Percentiles rank a stretch among this genome's conserved stretches.
phyloP scores from a whole-genome alignment of 2,329 filamentous ascomycete species.

The Cryphonectria naterciae region DNA sequence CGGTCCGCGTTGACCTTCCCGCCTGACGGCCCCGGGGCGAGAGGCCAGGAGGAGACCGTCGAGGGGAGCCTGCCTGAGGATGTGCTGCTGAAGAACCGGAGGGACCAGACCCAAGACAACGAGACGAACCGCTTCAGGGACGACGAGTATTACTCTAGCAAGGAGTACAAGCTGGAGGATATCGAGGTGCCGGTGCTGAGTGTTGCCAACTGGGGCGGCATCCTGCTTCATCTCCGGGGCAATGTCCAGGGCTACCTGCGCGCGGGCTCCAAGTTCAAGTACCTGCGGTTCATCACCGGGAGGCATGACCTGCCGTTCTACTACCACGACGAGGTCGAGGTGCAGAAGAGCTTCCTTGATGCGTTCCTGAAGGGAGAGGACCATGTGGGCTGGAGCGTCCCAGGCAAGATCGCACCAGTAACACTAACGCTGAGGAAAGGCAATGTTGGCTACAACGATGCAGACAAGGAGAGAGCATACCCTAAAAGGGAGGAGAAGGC shows the following conservation, averaged over 20 bases:
- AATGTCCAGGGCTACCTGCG: constrained; percentile 69
- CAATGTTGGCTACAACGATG: constrained; percentile 68
- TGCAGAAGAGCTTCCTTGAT: constrained; percentile 70
- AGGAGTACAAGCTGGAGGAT: constrained; percentile 66
- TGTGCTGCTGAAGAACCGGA: constrained; percentile 52
- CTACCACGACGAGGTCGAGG: constrained; percentile 68
- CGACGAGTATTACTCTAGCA: constrained; percentile 65
- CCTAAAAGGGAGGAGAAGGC: constrained; percentile 59
- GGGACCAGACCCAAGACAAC: constrained; percentile 52
- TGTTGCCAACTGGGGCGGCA: constrained; percentile 74
- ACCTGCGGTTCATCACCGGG: constrained; percentile 70
- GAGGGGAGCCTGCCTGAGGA: constrained; percentile 62
- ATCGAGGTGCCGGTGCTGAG: constrained; percentile 69
- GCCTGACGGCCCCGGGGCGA: constrained; percentile 37
- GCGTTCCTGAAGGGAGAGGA: constrained; percentile 73
- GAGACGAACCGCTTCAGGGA: constrained; percentile 61
- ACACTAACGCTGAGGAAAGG: constrained; percentile 66
- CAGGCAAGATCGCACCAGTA: constrained; percentile 63
- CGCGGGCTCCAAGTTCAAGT: constrained; percentile 70
- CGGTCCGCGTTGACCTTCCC: constrained; percentile 38
- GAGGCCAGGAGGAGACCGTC: constrained; percentile 51
- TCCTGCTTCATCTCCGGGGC: constrained; percentile 68
- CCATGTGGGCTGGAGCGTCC: constrained; percentile 59
- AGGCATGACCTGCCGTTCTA: constrained; percentile 76
- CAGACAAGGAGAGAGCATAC: constrained; percentile 61